phyloP scores from a whole-genome alignment of 2,329 filamentous ascomycete species.

The Pseudogymnoascus verrucosus region DNA sequence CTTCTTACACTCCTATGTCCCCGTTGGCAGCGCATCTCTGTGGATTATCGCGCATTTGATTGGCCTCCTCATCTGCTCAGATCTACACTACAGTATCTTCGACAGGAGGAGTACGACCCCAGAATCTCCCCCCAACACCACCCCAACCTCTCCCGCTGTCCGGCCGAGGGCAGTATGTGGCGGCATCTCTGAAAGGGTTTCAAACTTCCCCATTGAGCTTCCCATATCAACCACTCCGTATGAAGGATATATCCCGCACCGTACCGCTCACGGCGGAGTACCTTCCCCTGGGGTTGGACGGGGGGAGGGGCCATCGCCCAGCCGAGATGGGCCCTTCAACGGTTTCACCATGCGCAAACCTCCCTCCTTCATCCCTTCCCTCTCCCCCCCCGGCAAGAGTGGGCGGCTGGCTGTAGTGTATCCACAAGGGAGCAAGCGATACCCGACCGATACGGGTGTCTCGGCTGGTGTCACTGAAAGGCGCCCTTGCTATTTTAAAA shows the following conservation, averaged over 20 bases:
- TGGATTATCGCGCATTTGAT: background rate
- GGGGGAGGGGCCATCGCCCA: background rate
- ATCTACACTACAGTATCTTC: conserved; percentile 1
- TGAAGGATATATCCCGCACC: conserved; percentile 3
- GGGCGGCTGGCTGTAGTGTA: conserved; percentile 4
- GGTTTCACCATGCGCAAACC: conserved; percentile 2
- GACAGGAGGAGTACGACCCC: background rate
- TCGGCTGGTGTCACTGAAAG: conserved; percentile 4
- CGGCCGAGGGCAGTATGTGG: background rate
- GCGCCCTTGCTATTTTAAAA: background rate
- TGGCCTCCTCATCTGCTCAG: background rate
- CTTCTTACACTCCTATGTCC: background rate
- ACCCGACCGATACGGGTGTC: background rate
- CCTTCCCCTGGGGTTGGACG: background rate
- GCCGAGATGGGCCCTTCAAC: background rate
- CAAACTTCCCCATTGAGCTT: background rate
- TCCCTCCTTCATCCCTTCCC: background rate
- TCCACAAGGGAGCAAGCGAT: conserved; percentile 6
- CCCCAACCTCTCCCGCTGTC: background rate
- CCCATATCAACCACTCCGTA: background rate
- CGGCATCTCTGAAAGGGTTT: background rate
- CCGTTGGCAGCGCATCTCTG: background rate
- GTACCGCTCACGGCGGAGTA: background rate
- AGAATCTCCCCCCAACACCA: background rate
- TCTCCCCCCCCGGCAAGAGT: background rate